A percentile compares a stretch with the other conserved stretches of the same genome.
These are phyloP conservation scores for Dinochytrium kinnereticum DNA, from an alignment of 371 early-diverging fungal genomes.

Conservation along the genomic window DNA sequence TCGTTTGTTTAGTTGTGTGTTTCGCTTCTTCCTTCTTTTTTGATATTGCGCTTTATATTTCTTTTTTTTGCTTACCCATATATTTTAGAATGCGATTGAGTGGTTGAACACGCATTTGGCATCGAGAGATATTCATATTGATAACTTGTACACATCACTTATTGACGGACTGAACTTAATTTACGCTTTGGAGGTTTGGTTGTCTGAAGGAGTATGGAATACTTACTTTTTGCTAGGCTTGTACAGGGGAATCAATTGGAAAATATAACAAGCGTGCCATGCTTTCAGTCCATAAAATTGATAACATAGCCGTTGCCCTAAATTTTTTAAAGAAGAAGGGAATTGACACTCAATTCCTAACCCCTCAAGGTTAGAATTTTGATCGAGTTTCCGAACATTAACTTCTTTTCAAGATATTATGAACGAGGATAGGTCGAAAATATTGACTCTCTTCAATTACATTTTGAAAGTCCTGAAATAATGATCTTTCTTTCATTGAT, in stretches of 20 bases:
- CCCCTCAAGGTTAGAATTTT: constrained; percentile 45
- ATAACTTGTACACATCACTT: constrained; percentile 41
- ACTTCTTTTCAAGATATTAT: constrained; percentile 44
- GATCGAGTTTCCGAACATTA: background rate
- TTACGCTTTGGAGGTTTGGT: constrained; percentile 53
- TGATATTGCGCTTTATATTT: no score
- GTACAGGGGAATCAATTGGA: constrained; percentile 51
- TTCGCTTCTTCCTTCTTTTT: no score
- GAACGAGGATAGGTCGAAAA: constrained; percentile 54
- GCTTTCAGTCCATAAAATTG: constrained; percentile 52
- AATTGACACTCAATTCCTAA: constrained; percentile 40
- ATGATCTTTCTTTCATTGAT: background rate
- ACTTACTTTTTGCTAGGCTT: constrained; percentile 17
- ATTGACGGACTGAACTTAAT: constrained; percentile 55
- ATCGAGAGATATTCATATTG: constrained; percentile 41
- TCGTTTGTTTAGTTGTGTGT: background rate
- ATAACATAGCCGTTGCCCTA: constrained; percentile 55
- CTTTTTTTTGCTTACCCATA: no score
- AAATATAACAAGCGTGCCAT: constrained; percentile 57
- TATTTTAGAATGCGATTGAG: constrained; percentile 47
- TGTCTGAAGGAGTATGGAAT: no score
- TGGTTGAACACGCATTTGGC: constrained; percentile 55
- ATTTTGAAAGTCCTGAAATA: constrained; percentile 46
- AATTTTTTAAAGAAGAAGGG: constrained; percentile 50
- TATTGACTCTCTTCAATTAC: constrained; percentile 52